phyloP scores from a whole-genome alignment of 805 yeast species.

The Saturnispora mendoncae region DNA sequence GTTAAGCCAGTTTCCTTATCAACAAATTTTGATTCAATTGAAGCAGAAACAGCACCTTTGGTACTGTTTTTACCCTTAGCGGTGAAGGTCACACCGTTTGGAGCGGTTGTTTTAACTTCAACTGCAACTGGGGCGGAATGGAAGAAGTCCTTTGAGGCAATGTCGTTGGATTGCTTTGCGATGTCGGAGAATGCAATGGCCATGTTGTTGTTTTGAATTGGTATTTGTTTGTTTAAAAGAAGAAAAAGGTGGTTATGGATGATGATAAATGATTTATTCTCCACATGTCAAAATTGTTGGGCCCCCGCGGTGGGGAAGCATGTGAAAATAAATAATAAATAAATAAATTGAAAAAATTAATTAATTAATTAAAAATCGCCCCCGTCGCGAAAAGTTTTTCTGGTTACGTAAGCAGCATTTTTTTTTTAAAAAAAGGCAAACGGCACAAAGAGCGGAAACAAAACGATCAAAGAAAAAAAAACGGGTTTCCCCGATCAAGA shows the following conservation, averaged over 20 bases:
- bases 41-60: conserved; percentile 74
- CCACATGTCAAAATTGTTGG: not conserved
- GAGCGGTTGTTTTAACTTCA: conserved; percentile 87
- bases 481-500: too few species aligned
- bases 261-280: not conserved
- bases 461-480: too few species aligned
- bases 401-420: not conserved
- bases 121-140: conserved; percentile 81
- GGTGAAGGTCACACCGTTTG: conserved; percentile 92
- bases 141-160: conserved; percentile 86
- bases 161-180: conserved; percentile 84
- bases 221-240: too few species aligned
- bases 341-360: too few species aligned
- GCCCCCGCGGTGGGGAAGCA: not conserved
- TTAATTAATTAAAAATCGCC: too few species aligned
- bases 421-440: not conserved
- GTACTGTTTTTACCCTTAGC: conserved; percentile 71
- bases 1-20: conserved; percentile 91
- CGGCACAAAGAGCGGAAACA: too few species aligned
- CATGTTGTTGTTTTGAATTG: conserved; percentile 30
- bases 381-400: not conserved
- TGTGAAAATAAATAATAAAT: too few species aligned
- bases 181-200: conserved; percentile 89
- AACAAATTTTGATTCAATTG: conserved; percentile 82
- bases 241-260: not conserved